These are phyloP conservation scores for Lippia alba DNA, from an alignment of 305 asterid genomes.

Conservation along the genomic window DNA sequence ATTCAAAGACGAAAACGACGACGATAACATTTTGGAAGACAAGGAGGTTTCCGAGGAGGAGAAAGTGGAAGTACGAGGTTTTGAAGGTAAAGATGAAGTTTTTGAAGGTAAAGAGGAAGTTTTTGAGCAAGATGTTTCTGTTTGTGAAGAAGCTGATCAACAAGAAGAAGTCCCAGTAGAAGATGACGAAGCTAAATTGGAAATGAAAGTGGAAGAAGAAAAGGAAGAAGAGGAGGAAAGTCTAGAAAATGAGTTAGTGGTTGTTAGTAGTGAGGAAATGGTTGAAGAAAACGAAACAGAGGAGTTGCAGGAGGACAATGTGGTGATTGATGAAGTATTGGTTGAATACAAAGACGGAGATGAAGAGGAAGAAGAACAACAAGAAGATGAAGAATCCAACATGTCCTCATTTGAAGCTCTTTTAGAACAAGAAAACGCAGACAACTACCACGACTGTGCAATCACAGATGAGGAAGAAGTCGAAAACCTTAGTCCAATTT, in stretches of 20 bases:
- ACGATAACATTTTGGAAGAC: background rate
- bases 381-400: slow-evolving; percentile 48
- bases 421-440: slow-evolving; percentile 48
- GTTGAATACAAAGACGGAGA: no score
- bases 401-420: slow-evolving; percentile 59
- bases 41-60: background rate
- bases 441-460: slow-evolving; percentile 39
- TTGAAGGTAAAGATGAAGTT: slow-evolving; percentile 14
- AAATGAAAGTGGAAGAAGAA: slow-evolving; percentile 19
- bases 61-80: background rate
- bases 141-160: slow-evolving; percentile 10
- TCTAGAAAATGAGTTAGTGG: background rate
- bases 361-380: slow-evolving; percentile 20
- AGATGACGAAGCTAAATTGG: background rate
- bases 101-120: slow-evolving; percentile 16
- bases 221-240: background rate
- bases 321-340: slow-evolving; percentile 1
- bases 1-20: background rate
- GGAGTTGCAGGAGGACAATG: slow-evolving; percentile 14
- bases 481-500: slow-evolving; percentile 19
- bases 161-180: slow-evolving; percentile 20
- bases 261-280: slow-evolving; percentile 21
- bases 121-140: slow-evolving; percentile 11
- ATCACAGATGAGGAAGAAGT: slow-evolving; percentile 40
- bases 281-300: slow-evolving; percentile 18